A percentile compares a stretch with the other conserved stretches of the same genome.
Conservation (phyloP, 2,329 filamentous ascomycete species). For the Pseudocercospora crystallina region DNA sequence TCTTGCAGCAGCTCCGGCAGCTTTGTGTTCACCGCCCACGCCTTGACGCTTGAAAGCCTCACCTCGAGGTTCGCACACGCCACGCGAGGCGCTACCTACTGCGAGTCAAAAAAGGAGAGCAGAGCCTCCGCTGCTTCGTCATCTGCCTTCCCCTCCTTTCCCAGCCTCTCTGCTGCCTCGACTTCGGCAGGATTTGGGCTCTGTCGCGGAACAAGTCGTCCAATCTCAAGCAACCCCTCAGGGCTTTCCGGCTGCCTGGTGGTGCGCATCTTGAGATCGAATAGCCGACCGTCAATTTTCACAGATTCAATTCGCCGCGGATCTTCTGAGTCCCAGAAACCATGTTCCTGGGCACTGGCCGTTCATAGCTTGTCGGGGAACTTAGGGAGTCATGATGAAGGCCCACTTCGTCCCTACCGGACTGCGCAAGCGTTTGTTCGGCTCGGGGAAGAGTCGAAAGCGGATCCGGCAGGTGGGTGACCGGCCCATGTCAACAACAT, state of each 20-base stretch:
- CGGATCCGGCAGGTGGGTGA: no score
- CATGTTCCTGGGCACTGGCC: background rate
- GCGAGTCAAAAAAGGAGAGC: no score
- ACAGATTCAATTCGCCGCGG: background rate
- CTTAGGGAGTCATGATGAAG: background rate
- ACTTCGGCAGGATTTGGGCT: no score
- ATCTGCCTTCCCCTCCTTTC: no score
- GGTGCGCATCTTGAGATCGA: slow-evolving; percentile 1
- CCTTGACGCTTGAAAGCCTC: no score
- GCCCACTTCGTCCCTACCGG: slow-evolving; percentile 4
- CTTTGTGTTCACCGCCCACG: no score
- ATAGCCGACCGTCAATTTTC: background rate
- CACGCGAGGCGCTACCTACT: no score
- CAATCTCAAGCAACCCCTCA: background rate
- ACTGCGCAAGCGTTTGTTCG: background rate
- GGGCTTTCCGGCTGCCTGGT: background rate
- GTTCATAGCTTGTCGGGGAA: slow-evolving; percentile 2
- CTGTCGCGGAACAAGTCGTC: background rate
- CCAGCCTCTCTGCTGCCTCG: no score
- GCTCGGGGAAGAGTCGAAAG: background rate
- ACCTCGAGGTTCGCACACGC: no score
- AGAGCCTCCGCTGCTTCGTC: no score
- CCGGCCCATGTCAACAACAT: no score
- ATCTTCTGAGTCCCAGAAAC: slow-evolving; percentile 2
- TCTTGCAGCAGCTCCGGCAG: no score